phyloP scores from a whole-genome alignment of 306 rosid species.

The Lithocarpus polystachyus region DNA sequence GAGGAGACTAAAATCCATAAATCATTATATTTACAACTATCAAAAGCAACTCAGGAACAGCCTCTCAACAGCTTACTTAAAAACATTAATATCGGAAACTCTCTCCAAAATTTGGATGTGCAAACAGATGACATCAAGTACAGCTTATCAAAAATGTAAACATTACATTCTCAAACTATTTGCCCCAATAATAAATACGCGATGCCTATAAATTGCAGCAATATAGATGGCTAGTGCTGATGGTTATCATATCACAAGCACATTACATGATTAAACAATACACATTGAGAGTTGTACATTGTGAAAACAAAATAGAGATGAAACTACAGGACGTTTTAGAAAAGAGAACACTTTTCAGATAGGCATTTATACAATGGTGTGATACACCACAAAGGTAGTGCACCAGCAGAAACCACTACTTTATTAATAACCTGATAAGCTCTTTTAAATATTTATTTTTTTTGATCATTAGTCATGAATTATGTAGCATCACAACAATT shows the following conservation, averaged over 20 bases:
- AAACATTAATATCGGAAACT: neutral
- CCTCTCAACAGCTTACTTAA: neutral
- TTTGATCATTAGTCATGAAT: neutral
- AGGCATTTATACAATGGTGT: neutral
- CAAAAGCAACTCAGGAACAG: too few species aligned
- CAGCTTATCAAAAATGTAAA: too few species aligned
- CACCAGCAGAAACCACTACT: neutral
- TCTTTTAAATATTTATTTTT: neutral
- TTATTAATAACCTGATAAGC: neutral
- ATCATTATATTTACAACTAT: too few species aligned
- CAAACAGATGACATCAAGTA: neutral
- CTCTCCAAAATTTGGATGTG: neutral
- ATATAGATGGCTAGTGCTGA: too few species aligned
- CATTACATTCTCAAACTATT: too few species aligned
- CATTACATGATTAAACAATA: neutral
- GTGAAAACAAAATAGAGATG: neutral
- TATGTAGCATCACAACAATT: neutral
- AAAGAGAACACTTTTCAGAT: neutral
- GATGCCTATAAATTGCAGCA: too few species aligned
- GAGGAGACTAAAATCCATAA: neutral
- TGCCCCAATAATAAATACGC: too few species aligned
- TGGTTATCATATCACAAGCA: too few species aligned
- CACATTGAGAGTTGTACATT: neutral
- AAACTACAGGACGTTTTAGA: neutral
- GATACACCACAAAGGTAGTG: neutral